Conservation (phyloP, 352 stramenopile species). For the Phytopythium delawarense region DNA sequence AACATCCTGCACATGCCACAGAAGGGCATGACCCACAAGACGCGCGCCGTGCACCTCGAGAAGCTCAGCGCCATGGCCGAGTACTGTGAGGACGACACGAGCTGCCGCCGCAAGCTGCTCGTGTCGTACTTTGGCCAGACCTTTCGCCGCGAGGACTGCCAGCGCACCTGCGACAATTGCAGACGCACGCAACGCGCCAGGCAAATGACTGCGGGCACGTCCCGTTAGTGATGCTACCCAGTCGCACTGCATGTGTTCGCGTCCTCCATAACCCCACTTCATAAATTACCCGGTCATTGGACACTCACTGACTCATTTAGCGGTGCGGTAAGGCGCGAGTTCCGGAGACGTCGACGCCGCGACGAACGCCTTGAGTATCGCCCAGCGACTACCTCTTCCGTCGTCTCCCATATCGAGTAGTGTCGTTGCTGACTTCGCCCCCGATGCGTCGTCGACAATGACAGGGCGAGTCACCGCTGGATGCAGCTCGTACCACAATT, state of each 20-base stretch:
- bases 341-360: conserved; percentile 2
- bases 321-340: neutral
- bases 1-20: conserved; percentile 73
- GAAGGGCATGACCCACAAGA: conserved; percentile 77
- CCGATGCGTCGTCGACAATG: neutral
- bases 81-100: conserved; percentile 76
- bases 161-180: conserved; percentile 67
- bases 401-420: neutral
- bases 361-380: conserved; percentile 1
- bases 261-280: neutral
- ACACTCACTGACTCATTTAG: neutral
- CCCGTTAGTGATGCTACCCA: neutral
- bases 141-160: conserved; percentile 62
- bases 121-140: conserved; percentile 80
- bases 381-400: neutral
- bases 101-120: conserved; percentile 65
- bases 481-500: conserved; percentile 40
- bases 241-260: neutral
- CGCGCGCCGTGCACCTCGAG: conserved; percentile 61
- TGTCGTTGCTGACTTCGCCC: neutral
- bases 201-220: conserved; percentile 10
- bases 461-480: neutral
- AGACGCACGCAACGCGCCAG: conserved; percentile 31
- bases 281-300: neutral
- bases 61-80: conserved; percentile 77